These are phyloP conservation scores for Boletus mariae DNA, from an alignment of 1,284 basidiomycete genomes.

Conservation along the genomic window DNA sequence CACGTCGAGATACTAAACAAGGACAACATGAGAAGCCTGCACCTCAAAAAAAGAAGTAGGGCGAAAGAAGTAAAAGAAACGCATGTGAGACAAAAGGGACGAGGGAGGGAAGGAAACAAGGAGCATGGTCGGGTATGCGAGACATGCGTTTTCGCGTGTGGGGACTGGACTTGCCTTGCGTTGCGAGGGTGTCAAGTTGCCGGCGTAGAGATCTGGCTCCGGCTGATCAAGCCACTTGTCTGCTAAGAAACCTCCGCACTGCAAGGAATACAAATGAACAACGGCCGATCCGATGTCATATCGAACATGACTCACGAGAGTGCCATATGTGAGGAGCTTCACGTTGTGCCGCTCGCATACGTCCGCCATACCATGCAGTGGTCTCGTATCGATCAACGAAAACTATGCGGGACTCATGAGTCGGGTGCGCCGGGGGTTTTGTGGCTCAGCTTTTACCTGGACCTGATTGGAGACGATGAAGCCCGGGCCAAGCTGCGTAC, in stretches of 20 bases:
- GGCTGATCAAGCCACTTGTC: conserved; percentile 68
- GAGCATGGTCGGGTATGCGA: neutral
- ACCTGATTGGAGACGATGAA: conserved; percentile 79
- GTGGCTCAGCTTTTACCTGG: conserved; percentile 45
- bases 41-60: neutral
- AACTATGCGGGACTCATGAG: conserved; percentile 48
- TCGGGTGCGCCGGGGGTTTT: neutral
- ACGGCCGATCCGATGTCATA: conserved; percentile 1
- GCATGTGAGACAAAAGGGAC: neutral
- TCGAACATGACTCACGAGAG: conserved; percentile 49
- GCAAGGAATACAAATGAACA: conserved; percentile 7
- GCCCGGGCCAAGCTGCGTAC: conserved; percentile 62
- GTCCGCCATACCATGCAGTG: conserved; percentile 70
- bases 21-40: neutral
- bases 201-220: conserved; percentile 69
- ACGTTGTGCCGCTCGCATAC: conserved; percentile 70
- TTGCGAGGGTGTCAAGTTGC: conserved; percentile 67
- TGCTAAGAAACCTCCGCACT: conserved; percentile 81
- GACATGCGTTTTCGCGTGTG: neutral
- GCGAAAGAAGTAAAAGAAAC: neutral
- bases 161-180: conserved; percentile 57
- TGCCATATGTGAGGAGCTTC: conserved; percentile 78
- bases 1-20: conserved; percentile 73
- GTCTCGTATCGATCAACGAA: conserved; percentile 74
- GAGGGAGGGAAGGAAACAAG: neutral